These are phyloP conservation scores for Cicer bijugum DNA, from an alignment of 306 rosid species.

Conservation along the genomic window DNA sequence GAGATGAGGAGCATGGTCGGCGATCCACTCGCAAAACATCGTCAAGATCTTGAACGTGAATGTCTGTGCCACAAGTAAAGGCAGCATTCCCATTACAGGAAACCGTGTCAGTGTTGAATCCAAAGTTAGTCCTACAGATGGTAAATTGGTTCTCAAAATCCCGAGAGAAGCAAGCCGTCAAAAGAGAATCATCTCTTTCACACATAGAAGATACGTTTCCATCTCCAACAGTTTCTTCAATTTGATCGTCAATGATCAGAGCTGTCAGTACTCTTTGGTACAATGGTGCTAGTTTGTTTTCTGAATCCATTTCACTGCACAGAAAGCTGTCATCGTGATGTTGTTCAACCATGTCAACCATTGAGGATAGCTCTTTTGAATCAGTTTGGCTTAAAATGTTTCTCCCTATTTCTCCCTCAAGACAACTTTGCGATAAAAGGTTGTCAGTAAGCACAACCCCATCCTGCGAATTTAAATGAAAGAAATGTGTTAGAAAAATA, in stretches of 20 bases:
- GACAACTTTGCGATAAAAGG: constrained; percentile 47
- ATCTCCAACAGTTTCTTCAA: constrained; percentile 52
- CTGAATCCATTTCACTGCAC: constrained; percentile 50
- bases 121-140: constrained; percentile 43
- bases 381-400: constrained; percentile 48
- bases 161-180: constrained; percentile 40
- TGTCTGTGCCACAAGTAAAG: constrained; percentile 42
- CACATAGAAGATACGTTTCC: constrained; percentile 50
- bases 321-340: constrained; percentile 43
- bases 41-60: constrained; percentile 44
- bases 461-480: constrained; percentile 55
- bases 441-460: constrained; percentile 47
- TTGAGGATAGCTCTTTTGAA: constrained; percentile 42
- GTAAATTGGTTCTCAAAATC: constrained; percentile 49
- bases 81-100: constrained; percentile 60
- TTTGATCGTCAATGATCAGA: constrained; percentile 68
- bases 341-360: constrained; percentile 51
- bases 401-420: constrained; percentile 52
- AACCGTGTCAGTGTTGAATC: constrained; percentile 49
- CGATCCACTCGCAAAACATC: constrained; percentile 46
- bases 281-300: constrained; percentile 58
- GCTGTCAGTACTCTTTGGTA: constrained; percentile 85
- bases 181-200: constrained; percentile 51
- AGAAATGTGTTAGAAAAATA: constrained; percentile 22
- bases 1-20: constrained; percentile 47